A percentile compares a stretch with the other conserved stretches of the same genome.
Evolutionary conservation across 768 basidiomycete genomes (phyloP).

Genomic region (Boletus sensibilis): DNA sequence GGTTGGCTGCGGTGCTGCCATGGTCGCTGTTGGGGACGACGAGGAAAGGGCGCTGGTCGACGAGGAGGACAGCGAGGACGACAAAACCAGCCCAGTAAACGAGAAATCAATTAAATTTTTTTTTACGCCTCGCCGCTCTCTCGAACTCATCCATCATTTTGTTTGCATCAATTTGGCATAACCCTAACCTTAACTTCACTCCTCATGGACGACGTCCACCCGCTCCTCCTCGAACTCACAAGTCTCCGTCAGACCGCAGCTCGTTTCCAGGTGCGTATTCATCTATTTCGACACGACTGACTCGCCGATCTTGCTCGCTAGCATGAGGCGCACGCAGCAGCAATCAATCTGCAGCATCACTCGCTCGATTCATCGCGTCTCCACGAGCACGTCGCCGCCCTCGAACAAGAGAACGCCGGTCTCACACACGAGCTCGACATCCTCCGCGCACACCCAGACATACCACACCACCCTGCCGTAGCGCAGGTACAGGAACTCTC

Average conservation of each 20-base stretch:
- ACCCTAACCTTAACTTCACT: slow-evolving; percentile 21
- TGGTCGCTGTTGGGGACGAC: slow-evolving; percentile 9
- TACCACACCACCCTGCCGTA: slow-evolving; percentile 37
- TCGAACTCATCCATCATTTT: background rate
- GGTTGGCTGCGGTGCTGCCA: slow-evolving; percentile 29
- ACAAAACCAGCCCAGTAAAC: slow-evolving; percentile 9
- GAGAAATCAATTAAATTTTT: slow-evolving; percentile 5
- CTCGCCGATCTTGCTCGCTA: slow-evolving; percentile 21
- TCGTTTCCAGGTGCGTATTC: slow-evolving; percentile 46
- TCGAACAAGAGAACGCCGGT: slow-evolving; percentile 60
- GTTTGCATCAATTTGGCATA: slow-evolving; percentile 20
- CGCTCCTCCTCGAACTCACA: slow-evolving; percentile 48
- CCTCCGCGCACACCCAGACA: slow-evolving; percentile 54
- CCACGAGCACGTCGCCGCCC: slow-evolving; percentile 21
- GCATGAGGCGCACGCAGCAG: slow-evolving; percentile 70
- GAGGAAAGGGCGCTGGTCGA: slow-evolving; percentile 8
- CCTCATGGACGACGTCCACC: slow-evolving; percentile 33
- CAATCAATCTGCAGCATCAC: slow-evolving; percentile 64
- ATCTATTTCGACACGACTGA: background rate
- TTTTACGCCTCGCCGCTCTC: slow-evolving; percentile 2
- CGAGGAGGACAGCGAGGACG: slow-evolving; percentile 5
- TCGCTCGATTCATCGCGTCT: slow-evolving; percentile 47
- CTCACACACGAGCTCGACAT: slow-evolving; percentile 54
- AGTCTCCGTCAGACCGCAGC: slow-evolving; percentile 46
- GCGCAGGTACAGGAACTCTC: slow-evolving; percentile 55